Percentiles rank a stretch among this genome's conserved stretches.
phyloP scores from a whole-genome alignment of 495 filamentous ascomycete genomes.

The Penicillium paradoxum region DNA sequence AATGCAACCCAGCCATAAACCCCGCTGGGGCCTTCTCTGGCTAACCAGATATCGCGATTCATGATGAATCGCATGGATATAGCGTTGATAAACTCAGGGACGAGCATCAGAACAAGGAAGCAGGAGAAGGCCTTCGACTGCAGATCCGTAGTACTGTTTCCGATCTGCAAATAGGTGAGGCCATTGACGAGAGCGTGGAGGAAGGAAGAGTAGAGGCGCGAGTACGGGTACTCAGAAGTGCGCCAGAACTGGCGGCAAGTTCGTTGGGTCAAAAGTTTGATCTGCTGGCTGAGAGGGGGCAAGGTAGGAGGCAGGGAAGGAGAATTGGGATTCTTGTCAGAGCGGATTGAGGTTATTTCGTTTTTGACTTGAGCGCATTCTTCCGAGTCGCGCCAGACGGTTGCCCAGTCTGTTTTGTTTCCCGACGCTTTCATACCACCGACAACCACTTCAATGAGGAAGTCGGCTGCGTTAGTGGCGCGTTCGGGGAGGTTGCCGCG shows the following conservation, averaged over 20 bases:
- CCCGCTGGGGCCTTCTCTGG: constrained; percentile 70
- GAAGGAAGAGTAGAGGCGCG: constrained; percentile 72
- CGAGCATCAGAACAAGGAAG: constrained; percentile 74
- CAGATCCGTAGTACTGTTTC: constrained; percentile 59
- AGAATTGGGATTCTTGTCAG: constrained; percentile 41
- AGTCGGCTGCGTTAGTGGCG: constrained; percentile 74
- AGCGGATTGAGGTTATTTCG: constrained; percentile 54
- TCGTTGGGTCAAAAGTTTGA: constrained; percentile 57
- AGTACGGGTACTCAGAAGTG: constrained; percentile 72
- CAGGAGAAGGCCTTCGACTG: constrained; percentile 78
- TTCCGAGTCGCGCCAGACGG: constrained; percentile 70
- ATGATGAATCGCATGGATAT: constrained; percentile 74
- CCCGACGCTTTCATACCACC: constrained; percentile 63
- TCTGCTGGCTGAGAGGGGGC: constrained; percentile 63
- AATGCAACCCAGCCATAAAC: constrained; percentile 71
- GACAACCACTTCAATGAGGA: constrained; percentile 83
- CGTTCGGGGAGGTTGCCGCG: constrained; percentile 33
- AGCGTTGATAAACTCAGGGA: constrained; percentile 70
- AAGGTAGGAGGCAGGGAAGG: constrained; percentile 52
- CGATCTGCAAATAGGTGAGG: constrained; percentile 66
- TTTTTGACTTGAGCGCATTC: constrained; percentile 64
- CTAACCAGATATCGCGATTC: constrained; percentile 63
- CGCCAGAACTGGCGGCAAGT: constrained; percentile 69
- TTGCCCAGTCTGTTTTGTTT: constrained; percentile 65
- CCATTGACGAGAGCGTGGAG: constrained; percentile 72